A percentile compares a stretch with the other conserved stretches of the same genome.
Evolutionary conservation across 352 stramenopile genomes (phyloP).

Genomic region (Discostella stelligera): DNA sequence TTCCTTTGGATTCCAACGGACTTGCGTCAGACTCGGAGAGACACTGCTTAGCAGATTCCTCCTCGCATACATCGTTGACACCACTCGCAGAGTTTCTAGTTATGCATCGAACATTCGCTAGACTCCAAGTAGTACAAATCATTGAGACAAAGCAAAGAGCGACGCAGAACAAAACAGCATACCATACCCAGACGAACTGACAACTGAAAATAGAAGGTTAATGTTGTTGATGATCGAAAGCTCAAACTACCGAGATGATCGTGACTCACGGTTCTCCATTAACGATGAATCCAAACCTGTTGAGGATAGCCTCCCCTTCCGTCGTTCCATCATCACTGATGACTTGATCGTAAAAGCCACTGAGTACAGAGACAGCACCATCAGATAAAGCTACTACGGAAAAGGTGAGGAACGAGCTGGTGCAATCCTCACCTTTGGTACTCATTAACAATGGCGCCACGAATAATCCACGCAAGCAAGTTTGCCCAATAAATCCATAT

Average conservation of each 20-base stretch:
- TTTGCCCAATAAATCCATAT: constrained; percentile 65
- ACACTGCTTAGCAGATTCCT: constrained; percentile 8
- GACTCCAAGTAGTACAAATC: constrained; percentile 19
- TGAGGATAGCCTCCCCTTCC: constrained; percentile 52
- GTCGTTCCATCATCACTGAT: constrained; percentile 37
- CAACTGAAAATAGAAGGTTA: constrained; percentile 20
- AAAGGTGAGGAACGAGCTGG: not conserved
- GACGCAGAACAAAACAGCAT: constrained; percentile 45
- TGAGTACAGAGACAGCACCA: constrained; percentile 6
- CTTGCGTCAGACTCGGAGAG: constrained; percentile 2
- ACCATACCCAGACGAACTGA: constrained; percentile 56
- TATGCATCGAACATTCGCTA: constrained; percentile 47
- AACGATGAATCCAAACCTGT: constrained; percentile 56
- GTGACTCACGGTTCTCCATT: constrained; percentile 34
- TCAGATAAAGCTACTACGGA: not conserved
- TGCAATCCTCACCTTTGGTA: constrained; percentile 36
- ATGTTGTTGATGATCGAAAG: not conserved
- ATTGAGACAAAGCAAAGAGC: constrained; percentile 35
- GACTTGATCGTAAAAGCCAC: constrained; percentile 49
- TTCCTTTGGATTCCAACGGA: constrained; percentile 76
- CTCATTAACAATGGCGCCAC: constrained; percentile 63
- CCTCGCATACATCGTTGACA: constrained; percentile 2
- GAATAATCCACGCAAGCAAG: constrained; percentile 60
- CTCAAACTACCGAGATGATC: not conserved
- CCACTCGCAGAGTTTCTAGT: constrained; percentile 24